Evolutionary conservation across 371 early-diverging fungal species (phyloP).

Genomic region (Basidiobolus meristosporus): DNA sequence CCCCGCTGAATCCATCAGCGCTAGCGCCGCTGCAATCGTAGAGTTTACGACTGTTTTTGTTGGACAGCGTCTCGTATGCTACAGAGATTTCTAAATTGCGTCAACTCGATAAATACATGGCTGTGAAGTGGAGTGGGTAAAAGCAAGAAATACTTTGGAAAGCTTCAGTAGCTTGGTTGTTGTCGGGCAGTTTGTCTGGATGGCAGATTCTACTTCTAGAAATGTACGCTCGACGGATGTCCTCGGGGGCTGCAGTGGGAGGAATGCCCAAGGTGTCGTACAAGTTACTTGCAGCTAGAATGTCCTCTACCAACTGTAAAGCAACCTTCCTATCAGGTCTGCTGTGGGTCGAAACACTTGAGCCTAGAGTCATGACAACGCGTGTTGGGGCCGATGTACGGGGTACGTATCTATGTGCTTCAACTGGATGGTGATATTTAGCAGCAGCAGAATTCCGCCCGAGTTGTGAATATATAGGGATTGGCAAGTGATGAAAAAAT

Average conservation of each 20-base stretch:
- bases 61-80: slow-evolving; percentile 37
- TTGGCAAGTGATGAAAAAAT: too few relatives aligned
- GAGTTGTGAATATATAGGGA: too few relatives aligned
- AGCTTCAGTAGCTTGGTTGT: slow-evolving; percentile 17
- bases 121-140: not conserved
- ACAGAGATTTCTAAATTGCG: slow-evolving; percentile 3
- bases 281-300: slow-evolving; percentile 4
- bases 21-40: slow-evolving; percentile 28
- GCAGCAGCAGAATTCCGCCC: too few relatives aligned
- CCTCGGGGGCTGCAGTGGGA: slow-evolving; percentile 1
- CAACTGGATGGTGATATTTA: too few relatives aligned
- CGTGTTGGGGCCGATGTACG: too few relatives aligned
- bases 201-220: slow-evolving; percentile 12
- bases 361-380: too few relatives aligned
- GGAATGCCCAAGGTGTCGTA: slow-evolving; percentile 5
- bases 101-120: not conserved
- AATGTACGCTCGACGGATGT: slow-evolving; percentile 5
- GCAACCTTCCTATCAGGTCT: too few relatives aligned
- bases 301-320: slow-evolving; percentile 7
- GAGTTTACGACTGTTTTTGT: slow-evolving; percentile 23
- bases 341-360: too few relatives aligned
- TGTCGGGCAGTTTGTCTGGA: slow-evolving; percentile 19
- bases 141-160: slow-evolving; percentile 15
- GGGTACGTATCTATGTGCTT: too few relatives aligned
- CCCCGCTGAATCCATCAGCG: slow-evolving; percentile 11